Evolutionary conservation across 306 rosid genomes (phyloP).

Genomic region (Trifolium repens): DNA sequence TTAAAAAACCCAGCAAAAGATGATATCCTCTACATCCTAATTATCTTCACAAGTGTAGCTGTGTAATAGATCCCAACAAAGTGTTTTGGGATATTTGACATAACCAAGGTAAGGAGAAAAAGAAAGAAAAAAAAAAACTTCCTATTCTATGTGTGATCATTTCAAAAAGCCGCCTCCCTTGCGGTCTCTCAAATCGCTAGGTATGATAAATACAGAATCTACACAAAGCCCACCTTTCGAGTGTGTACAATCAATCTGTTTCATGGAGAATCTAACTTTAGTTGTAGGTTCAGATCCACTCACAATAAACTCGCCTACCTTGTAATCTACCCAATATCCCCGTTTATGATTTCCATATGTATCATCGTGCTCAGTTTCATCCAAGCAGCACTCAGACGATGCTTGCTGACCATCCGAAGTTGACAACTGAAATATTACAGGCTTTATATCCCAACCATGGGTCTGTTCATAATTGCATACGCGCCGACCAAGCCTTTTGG

Average conservation of each 20-base stretch:
- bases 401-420: constrained; percentile 80
- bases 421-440: constrained; percentile 72
- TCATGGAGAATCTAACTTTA: constrained; percentile 88
- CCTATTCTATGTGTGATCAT: constrained; percentile 41
- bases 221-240: constrained; percentile 96
- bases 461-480: constrained; percentile 82
- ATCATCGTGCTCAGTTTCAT: constrained; percentile 59
- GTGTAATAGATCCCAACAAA: constrained; percentile 49
- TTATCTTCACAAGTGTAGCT: constrained; percentile 40
- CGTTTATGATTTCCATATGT: constrained; percentile 68
- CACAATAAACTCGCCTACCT: constrained; percentile 90
- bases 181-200: constrained; percentile 65
- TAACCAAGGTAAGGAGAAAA: constrained; percentile 32
- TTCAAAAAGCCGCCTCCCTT: constrained; percentile 57
- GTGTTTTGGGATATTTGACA: constrained; percentile 40
- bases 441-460: constrained; percentile 92
- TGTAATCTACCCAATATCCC: constrained; percentile 90
- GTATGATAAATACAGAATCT: constrained; percentile 86
- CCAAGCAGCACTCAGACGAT: constrained; percentile 68
- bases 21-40: constrained; percentile 43
- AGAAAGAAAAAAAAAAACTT: constrained; percentile 20
- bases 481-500: constrained; percentile 83
- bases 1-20: constrained; percentile 35
- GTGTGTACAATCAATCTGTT: constrained; percentile 96
- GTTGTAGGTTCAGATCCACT: constrained; percentile 60